Base-by-base conservation (phyloP, 192 early-diverging fungal genomes). In the Dimargaris cristalligena region DNA sequence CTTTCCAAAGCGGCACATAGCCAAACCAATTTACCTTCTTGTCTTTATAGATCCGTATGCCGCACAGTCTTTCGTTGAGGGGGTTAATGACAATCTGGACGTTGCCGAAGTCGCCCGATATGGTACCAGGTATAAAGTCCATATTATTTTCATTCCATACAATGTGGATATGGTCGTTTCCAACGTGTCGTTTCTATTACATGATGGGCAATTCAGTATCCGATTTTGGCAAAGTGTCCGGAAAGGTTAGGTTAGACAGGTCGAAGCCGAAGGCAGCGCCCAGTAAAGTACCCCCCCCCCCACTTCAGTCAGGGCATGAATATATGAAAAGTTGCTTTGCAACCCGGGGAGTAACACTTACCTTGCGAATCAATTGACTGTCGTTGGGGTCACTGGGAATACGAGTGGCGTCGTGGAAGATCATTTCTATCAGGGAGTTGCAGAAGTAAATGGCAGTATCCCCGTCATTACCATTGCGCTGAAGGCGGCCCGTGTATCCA, bases 151-250 rank as follows among this genome's bases (percentile, higher is more conserved):
- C 95, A 65, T 94, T 96, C 92, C 92, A 99, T 11, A 99, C 77
- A 50, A 99, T 91, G 62, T 99, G 95, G 8, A 99, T 89, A 65
- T 96, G 93, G 63, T 99, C 93, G 65, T 99, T 99, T 30, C 95
- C 95, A 67, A 99, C 88, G 62, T 99, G 95, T 14, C 95, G 84
- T 83, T 98, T 98, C 88, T 90, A 63, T 31, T n/a, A n/a, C n/a
- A n/a, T n/a, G n/a, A n/a, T n/a, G n/a, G n/a, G n/a, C n/a, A n/a
- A n/a, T n/a, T n/a, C n/a, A n/a, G n/a, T n/a, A n/a, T n/a, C n/a
- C n/a, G n/a, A n/a, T n/a, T n/a, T n/a, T n/a, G n/a, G n/a, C n/a
- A n/a, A n/a, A n/a, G n/a, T n/a, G n/a, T n/a, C n/a, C n/a, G n/a
- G n/a, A n/a, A n/a, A n/a, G n/a, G n/a, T n/a, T n/a, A n/a, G n/a